A percentile compares a stretch with the other conserved stretches of the same genome.
These are phyloP conservation scores for Oryza brachyantha DNA, from an alignment of 176 grass and related monocot genomes.

Conservation along the genomic window DNA sequence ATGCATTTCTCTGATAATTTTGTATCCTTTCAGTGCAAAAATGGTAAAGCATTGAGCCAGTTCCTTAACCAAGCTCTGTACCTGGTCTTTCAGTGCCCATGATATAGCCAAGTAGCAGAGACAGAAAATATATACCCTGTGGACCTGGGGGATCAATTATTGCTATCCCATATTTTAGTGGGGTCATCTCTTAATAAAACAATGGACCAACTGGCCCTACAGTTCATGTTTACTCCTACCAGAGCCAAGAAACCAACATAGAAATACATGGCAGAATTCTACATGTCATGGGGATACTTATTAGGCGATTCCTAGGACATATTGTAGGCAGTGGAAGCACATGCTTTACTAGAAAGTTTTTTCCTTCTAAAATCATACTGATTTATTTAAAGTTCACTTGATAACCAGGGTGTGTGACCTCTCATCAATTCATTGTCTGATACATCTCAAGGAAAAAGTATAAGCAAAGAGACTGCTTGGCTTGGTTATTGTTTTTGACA, in stretches of 20 bases:
- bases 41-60: no score
- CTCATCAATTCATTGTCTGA: background rate
- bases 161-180: background rate
- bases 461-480: background rate
- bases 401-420: background rate
- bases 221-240: background rate
- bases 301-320: background rate
- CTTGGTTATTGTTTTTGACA: background rate
- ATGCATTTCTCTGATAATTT: background rate
- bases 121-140: background rate
- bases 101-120: background rate
- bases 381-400: background rate
- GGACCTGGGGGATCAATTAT: background rate
- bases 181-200: background rate
- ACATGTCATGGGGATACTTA: background rate
- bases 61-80: background rate
- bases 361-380: background rate
- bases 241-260: background rate
- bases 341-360: background rate
- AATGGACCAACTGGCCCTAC: background rate
- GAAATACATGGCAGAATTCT: background rate
- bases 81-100: no score
- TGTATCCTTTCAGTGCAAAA: background rate
- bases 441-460: background rate
- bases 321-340: background rate